Percentiles rank a stretch among this genome's conserved stretches.
Evolutionary conservation across 306 rosid genomes (phyloP).

Genomic region (Malus fusca): DNA sequence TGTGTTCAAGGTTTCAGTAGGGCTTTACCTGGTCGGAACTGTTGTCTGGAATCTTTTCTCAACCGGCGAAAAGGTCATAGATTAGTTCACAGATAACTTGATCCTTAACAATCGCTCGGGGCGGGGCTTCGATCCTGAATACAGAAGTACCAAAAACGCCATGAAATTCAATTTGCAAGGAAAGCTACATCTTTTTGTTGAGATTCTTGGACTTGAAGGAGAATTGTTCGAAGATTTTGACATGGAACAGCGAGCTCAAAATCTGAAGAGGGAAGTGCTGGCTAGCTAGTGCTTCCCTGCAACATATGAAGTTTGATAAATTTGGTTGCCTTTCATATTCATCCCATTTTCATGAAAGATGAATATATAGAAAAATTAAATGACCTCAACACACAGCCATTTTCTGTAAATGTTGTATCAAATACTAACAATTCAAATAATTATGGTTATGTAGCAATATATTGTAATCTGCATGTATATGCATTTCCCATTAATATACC

Average conservation of each 20-base stretch:
- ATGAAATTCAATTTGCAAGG: slow-evolving; percentile 10
- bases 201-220: slow-evolving; percentile 13
- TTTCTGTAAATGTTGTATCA: slow-evolving; percentile 41
- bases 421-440: slow-evolving; percentile 29
- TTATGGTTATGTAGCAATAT: slow-evolving; percentile 26
- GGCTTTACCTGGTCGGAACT: slow-evolving; percentile 84
- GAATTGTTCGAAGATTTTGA: slow-evolving; percentile 4
- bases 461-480: neutral
- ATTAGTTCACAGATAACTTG: slow-evolving; percentile 26
- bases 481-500: neutral
- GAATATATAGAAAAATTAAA: neutral
- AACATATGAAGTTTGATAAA: neutral
- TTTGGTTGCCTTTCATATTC: slow-evolving; percentile 3
- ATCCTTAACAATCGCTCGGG: neutral
- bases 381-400: slow-evolving; percentile 18
- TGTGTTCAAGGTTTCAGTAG: slow-evolving; percentile 96
- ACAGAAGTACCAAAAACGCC: neutral
- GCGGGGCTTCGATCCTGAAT: slow-evolving; percentile 15
- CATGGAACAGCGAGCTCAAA: slow-evolving; percentile 5
- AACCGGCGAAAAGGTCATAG: slow-evolving; percentile 88
- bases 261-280: neutral
- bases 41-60: slow-evolving; percentile 93
- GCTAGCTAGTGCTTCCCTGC: neutral
- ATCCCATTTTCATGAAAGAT: slow-evolving; percentile 3
- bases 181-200: neutral